A percentile compares a stretch with the other conserved stretches of the same genome.
Evolutionary conservation across 495 filamentous ascomycete species (phyloP).

Genomic region (Penicillium pancosmium): DNA sequence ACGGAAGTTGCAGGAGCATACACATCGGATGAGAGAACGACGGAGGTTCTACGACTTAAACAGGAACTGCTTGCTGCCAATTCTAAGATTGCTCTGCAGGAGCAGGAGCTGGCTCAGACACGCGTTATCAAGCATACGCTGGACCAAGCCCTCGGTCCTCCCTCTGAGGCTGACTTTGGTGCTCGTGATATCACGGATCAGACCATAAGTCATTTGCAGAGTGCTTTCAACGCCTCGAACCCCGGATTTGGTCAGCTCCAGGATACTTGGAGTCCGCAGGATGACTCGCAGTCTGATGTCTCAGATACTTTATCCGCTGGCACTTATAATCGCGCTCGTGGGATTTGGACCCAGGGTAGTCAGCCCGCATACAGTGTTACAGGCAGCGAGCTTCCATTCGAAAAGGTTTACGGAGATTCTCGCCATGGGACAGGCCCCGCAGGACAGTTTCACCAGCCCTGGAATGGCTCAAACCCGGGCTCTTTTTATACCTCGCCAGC

Average conservation of each 20-base stretch:
- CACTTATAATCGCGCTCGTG: conserved; percentile 61
- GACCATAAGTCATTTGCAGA: conserved; percentile 55
- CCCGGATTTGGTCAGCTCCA: conserved; percentile 56
- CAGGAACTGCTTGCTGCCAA: conserved; percentile 78
- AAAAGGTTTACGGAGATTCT: conserved; percentile 33
- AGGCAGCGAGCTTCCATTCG: conserved; percentile 29
- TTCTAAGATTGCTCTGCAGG: conserved; percentile 77
- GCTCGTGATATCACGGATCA: conserved; percentile 55
- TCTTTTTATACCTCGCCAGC: conserved; percentile 24
- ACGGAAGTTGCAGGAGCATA: conserved; percentile 18
- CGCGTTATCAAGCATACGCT: conserved; percentile 76
- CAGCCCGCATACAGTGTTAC: conserved; percentile 32
- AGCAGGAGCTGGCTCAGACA: conserved; percentile 79
- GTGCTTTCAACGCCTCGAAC: conserved; percentile 53
- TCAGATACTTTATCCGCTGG: conserved; percentile 63
- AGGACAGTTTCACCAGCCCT: conserved; percentile 37
- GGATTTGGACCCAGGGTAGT: conserved; percentile 59
- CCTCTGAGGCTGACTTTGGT: conserved; percentile 58
- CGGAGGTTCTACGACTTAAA: conserved; percentile 61
- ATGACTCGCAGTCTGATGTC: conserved; percentile 67
- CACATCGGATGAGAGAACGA: conserved; percentile 33
- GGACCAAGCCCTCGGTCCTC: conserved; percentile 69
- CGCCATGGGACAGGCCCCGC: conserved; percentile 25
- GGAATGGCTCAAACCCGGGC: conserved; percentile 28
- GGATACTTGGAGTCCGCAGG: conserved; percentile 63